phyloP scores from a whole-genome alignment of 352 stramenopile species.

The Sclerospora graminicola region DNA sequence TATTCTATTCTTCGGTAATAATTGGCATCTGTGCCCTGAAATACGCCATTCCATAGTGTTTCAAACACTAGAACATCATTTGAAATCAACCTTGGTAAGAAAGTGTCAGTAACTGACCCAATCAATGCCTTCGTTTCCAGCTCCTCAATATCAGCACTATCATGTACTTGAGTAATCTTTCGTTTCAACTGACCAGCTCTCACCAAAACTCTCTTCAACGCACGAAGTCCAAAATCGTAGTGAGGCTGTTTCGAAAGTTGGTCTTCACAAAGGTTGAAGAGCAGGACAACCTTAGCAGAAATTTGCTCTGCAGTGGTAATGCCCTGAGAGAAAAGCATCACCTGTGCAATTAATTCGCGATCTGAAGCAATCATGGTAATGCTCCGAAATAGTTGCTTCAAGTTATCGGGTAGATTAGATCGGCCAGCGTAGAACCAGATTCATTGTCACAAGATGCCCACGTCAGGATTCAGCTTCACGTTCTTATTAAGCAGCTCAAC shows the following conservation, averaged over 20 bases:
- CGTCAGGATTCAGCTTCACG: slow-evolving; percentile 93
- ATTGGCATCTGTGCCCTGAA: slow-evolving; percentile 87
- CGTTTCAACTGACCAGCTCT: slow-evolving; percentile 97
- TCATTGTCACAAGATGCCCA: slow-evolving; percentile 99
- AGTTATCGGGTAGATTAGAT: slow-evolving; percentile 94
- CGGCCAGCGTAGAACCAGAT: slow-evolving; percentile 99
- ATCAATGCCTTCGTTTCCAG: slow-evolving; percentile 94
- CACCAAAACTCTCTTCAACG: slow-evolving; percentile 98
- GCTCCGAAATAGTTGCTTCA: slow-evolving; percentile 99
- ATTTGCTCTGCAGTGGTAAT: slow-evolving; percentile 97
- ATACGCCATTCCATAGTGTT: slow-evolving; percentile 94
- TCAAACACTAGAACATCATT: slow-evolving; percentile 96
- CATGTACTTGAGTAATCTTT: slow-evolving; percentile 63
- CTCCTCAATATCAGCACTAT: slow-evolving; percentile 39
- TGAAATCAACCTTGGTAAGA: slow-evolving; percentile 98
- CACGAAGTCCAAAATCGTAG: slow-evolving; percentile 99
- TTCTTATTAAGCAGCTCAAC: slow-evolving; percentile 95
- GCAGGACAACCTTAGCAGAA: slow-evolving; percentile 93
- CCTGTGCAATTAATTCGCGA: slow-evolving; percentile 97
- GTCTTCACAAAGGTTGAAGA: slow-evolving; percentile 97
- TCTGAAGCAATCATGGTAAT: slow-evolving; percentile 99
- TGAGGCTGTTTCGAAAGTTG: slow-evolving; percentile 98
- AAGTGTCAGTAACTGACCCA: slow-evolving; percentile 97
- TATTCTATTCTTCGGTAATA: slow-evolving; percentile 78
- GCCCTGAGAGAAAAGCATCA: slow-evolving; percentile 99